Evolutionary conservation across 2,329 filamentous ascomycete species (phyloP).

Genomic region (Fusarium transvaalense): DNA sequence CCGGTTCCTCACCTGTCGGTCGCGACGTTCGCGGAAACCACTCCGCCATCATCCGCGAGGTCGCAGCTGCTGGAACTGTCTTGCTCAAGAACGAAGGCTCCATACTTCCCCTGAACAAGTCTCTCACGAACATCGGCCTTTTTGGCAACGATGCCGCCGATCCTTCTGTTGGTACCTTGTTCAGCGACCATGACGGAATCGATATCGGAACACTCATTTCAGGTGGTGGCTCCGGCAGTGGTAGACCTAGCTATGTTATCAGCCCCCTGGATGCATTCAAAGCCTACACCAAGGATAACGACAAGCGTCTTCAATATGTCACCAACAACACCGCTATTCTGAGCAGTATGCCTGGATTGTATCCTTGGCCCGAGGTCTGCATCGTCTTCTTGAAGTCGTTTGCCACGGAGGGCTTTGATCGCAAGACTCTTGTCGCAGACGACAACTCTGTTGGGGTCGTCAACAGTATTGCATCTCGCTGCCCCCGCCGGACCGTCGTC

Average conservation of each 20-base stretch:
- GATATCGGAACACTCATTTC: conserved; percentile 2
- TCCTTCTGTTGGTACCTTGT: conserved; percentile 9
- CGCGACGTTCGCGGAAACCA: conserved; percentile 70
- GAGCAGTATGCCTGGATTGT: background rate
- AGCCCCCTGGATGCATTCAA: conserved; percentile 1
- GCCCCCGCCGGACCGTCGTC: background rate
- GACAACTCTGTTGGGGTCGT: background rate
- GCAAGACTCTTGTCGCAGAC: conserved; percentile 3
- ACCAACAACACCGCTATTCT: conserved; percentile 6
- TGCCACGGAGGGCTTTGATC: conserved; percentile 2
- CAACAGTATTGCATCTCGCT: background rate
- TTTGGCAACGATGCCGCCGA: conserved; percentile 74
- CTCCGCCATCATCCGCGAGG: conserved; percentile 70
- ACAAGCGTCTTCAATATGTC: conserved; percentile 2
- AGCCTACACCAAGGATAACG: background rate
- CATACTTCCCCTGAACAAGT: conserved; percentile 66
- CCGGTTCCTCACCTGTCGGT: conserved; percentile 66
- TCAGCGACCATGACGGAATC: background rate
- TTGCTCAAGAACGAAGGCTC: conserved; percentile 74
- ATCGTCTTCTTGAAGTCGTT: conserved; percentile 2
- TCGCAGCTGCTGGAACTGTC: conserved; percentile 69
- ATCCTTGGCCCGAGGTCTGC: background rate
- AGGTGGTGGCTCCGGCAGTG: conserved; percentile 2
- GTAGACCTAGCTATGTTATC: background rate
- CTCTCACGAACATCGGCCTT: conserved; percentile 66